Percentiles rank a stretch among this genome's conserved stretches.
Conservation (phyloP, 1,139 yeast genomes). For the Martiniozyma asiatica region DNA sequence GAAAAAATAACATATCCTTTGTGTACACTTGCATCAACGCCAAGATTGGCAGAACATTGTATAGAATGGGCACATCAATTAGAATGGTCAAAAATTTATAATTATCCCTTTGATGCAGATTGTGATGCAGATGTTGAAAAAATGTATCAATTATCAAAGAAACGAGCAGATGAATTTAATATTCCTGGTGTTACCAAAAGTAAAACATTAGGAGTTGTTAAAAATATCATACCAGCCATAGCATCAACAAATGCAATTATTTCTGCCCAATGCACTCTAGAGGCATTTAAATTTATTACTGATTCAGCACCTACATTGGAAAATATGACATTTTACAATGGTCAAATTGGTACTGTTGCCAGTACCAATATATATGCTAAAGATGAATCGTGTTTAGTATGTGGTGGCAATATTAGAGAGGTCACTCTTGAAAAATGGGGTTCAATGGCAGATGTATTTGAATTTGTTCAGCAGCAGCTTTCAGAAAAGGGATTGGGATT, state of each 20-base stretch:
- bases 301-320: slow-evolving; percentile 55
- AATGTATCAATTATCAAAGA: slow-evolving; percentile 44
- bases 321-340: slow-evolving; percentile 71
- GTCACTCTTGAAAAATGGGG: no score
- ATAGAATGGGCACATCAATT: slow-evolving; percentile 82
- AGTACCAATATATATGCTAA: slow-evolving; percentile 16
- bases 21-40: slow-evolving; percentile 91
- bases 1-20: slow-evolving; percentile 71
- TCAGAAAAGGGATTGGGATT: no score
- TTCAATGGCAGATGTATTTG: no score
- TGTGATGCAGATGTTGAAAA: slow-evolving; percentile 53
- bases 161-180: slow-evolving; percentile 51
- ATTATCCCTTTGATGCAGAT: slow-evolving; percentile 52
- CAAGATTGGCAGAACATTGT: slow-evolving; percentile 88
- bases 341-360: slow-evolving; percentile 19
- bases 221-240: slow-evolving; percentile 86
- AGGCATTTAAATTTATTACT: slow-evolving; percentile 69
- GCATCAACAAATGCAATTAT: slow-evolving; percentile 90
- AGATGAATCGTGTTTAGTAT: slow-evolving; percentile 16
- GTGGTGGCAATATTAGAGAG: no score
- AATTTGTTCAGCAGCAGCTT: no score
- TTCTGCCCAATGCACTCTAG: slow-evolving; percentile 87
- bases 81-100: slow-evolving; percentile 53
- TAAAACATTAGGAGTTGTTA: slow-evolving; percentile 77
- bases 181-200: slow-evolving; percentile 65